phyloP scores from a whole-genome alignment of 2,329 filamentous ascomycete species.

The Penicillium capsulatum region DNA sequence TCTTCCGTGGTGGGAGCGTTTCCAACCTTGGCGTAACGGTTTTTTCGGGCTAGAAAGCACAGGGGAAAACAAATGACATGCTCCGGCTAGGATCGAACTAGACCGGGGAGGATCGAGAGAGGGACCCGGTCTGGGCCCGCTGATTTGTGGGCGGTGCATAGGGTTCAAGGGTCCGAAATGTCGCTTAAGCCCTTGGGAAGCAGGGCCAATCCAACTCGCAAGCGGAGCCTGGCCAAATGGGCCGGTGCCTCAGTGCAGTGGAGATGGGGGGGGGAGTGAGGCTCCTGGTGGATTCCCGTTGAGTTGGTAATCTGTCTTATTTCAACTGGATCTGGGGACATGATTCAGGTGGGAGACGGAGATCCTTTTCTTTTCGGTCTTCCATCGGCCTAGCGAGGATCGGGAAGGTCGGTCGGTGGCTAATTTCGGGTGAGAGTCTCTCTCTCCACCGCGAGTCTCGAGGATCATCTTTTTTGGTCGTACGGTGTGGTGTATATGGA shows the following conservation, averaged over 20 bases:
- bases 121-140: conserved; percentile 3
- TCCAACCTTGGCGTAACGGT: conserved; percentile 31
- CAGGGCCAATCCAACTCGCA: conserved; percentile 7
- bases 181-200: conserved; percentile 17
- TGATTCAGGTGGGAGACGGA: no score
- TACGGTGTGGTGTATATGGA: no score
- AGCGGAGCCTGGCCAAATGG: conserved; percentile 6
- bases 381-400: no score
- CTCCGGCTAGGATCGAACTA: conserved; percentile 23
- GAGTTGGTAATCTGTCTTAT: no score
- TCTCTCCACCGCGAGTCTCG: conserved; percentile 50
- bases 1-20: conserved; percentile 29
- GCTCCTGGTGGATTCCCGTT: no score
- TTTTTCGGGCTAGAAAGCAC: conserved; percentile 18
- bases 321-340: no score
- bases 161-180: conserved; percentile 21
- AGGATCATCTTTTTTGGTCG: no score
- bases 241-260: conserved; percentile 30
- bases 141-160: conserved; percentile 19
- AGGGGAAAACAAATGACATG: conserved; percentile 13
- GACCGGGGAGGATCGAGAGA: conserved; percentile 15
- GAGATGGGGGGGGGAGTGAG: no score
- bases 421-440: conserved; percentile 56
- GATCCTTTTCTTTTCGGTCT: no score
- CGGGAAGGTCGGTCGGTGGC: no score